Conservation (phyloP, 345 rosid genomes). For the Eucalyptus regnans region DNA sequence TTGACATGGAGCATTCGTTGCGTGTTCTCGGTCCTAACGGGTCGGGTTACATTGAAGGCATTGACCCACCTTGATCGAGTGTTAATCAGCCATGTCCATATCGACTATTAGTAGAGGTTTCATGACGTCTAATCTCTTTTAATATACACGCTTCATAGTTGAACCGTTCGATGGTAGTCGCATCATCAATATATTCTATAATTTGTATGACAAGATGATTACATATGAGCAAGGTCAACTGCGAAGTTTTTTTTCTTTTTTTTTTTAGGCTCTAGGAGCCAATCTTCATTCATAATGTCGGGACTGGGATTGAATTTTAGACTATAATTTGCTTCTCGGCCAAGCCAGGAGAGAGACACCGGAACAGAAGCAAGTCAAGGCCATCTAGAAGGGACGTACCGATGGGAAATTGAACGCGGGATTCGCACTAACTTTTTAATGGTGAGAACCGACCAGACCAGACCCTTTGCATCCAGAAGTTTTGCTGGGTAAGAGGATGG, state of each 20-base stretch:
- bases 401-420: background rate
- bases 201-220: background rate
- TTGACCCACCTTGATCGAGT: background rate
- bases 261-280: background rate
- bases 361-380: background rate
- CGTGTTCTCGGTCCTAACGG: accelerated
- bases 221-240: background rate
- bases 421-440: background rate
- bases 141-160: background rate
- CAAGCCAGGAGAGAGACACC: background rate
- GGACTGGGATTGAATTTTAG: background rate
- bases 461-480: background rate
- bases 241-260: background rate
- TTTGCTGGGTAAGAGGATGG: background rate
- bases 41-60: background rate
- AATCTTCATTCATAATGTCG: background rate
- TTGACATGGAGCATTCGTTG: background rate
- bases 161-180: background rate
- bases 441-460: background rate
- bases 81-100: accelerated
- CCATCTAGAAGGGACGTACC: background rate
- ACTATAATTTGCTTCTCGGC: background rate
- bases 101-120: no score
- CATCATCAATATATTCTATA: background rate
- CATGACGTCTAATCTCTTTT: background rate